These are phyloP conservation scores for Trichoderma atrobrunneum DNA, from an alignment of 2,329 filamentous ascomycete genomes.

Conservation along the genomic window DNA sequence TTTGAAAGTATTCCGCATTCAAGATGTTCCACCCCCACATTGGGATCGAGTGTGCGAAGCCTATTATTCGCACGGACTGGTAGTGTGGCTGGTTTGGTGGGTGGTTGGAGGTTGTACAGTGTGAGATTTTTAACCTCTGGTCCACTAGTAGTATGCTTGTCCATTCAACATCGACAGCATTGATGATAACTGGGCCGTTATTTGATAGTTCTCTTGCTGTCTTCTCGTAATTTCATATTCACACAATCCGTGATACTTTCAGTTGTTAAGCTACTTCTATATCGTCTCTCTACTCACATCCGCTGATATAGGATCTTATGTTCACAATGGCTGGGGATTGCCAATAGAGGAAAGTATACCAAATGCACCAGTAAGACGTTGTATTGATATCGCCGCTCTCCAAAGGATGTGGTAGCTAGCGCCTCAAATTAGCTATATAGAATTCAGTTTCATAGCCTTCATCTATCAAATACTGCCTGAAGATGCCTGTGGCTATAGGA, in stretches of 20 bases:
- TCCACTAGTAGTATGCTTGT: neutral
- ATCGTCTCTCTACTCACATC: too few species aligned
- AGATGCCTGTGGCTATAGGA: too few species aligned
- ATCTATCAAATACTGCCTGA: neutral
- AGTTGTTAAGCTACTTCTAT: too few species aligned
- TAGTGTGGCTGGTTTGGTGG: neutral
- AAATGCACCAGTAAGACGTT: neutral
- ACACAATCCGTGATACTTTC: too few species aligned
- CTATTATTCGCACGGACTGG: neutral
- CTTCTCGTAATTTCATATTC: too few species aligned
- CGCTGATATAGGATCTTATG: too few species aligned
- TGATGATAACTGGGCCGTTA: neutral
- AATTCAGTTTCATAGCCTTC: too few species aligned
- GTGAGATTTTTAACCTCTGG: neutral
- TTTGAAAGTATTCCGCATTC: conserved; percentile 11
- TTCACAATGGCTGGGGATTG: neutral
- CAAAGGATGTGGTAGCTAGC: neutral
- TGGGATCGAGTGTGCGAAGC: neutral
- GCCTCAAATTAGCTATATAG: too few species aligned
- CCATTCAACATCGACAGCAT: neutral
- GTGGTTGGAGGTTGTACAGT: neutral
- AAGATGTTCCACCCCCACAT: conserved; percentile 10
- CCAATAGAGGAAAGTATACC: neutral
- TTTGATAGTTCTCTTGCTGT: too few species aligned
- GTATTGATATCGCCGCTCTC: neutral